Conservation (phyloP, 495 filamentous ascomycete genomes). For the Aspergillus taichungensis region DNA sequence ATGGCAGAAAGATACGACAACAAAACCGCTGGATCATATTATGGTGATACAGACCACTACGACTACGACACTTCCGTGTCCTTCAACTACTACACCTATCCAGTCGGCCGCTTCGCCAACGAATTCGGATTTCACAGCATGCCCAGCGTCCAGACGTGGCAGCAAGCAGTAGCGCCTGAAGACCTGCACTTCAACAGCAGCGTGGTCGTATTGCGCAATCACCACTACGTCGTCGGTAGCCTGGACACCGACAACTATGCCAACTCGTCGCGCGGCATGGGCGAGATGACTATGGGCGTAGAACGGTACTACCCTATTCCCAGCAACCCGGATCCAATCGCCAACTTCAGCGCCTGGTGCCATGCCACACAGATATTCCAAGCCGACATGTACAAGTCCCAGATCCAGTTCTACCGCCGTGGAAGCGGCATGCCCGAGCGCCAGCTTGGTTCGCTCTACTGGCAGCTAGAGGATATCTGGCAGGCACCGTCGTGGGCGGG, state of each 20-base stretch:
- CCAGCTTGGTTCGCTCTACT: constrained; percentile 57
- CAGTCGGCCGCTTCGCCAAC: constrained; percentile 55
- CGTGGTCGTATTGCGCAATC: constrained; percentile 52
- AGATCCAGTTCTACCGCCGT: constrained; percentile 59
- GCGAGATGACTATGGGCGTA: constrained; percentile 55
- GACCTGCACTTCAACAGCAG: constrained; percentile 55
- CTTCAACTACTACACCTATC: constrained; percentile 49
- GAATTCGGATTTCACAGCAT: constrained; percentile 63
- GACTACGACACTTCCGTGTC: constrained; percentile 50
- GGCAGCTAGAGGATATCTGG: constrained; percentile 66
- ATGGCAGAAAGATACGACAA: constrained; percentile 57
- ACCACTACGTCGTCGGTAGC: constrained; percentile 51
- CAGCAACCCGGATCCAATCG: constrained; percentile 43
- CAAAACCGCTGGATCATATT: constrained; percentile 44
- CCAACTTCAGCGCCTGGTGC: constrained; percentile 64
- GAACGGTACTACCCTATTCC: constrained; percentile 56
- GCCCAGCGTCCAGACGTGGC: constrained; percentile 56
- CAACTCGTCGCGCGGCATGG: constrained; percentile 41
- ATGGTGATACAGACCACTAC: constrained; percentile 64
- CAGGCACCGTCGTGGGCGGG: constrained; percentile 60
- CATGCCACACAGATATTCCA: constrained; percentile 61
- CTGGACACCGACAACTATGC: constrained; percentile 31
- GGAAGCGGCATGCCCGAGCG: constrained; percentile 51
- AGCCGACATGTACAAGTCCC: constrained; percentile 53
- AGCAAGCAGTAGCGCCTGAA: constrained; percentile 39